Percentiles rank a stretch among this genome's conserved stretches.
phyloP scores from a whole-genome alignment of 176 grass and related monocot species.

The Luzula sylvatica region DNA sequence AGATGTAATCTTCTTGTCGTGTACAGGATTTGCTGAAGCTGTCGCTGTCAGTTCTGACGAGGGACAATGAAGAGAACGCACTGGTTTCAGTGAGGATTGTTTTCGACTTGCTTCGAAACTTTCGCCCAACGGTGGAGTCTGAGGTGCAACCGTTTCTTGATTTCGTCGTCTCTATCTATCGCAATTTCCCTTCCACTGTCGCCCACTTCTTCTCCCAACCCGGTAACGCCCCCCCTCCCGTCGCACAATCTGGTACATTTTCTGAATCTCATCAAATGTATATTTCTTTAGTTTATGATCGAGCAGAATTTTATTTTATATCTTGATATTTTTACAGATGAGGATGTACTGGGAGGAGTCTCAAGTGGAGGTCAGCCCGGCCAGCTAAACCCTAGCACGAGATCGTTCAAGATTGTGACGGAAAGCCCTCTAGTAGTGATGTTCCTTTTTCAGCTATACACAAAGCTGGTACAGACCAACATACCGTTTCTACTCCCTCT shows the following conservation, averaged over 20 bases:
- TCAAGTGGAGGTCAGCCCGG: slow-evolving; percentile 30
- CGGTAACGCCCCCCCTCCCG: slow-evolving; percentile 24
- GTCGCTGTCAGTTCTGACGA: slow-evolving; percentile 76
- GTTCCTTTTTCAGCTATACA: slow-evolving; percentile 97
- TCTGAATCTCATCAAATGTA: background rate
- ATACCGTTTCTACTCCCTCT: slow-evolving; percentile 75
- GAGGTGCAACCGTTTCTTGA: slow-evolving; percentile 98
- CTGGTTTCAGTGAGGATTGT: slow-evolving; percentile 88
- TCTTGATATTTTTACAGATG: slow-evolving; percentile 20
- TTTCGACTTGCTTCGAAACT: slow-evolving; percentile 93
- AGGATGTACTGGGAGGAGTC: slow-evolving; percentile 29
- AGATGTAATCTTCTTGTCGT: background rate
- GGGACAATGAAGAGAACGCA: slow-evolving; percentile 93
- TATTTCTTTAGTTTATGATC: background rate
- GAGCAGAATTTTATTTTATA: background rate
- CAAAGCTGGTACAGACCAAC: slow-evolving; percentile 97
- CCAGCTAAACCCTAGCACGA: slow-evolving; percentile 78
- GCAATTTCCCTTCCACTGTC: slow-evolving; percentile 64
- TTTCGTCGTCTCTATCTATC: slow-evolving; percentile 81
- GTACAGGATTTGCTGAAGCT: slow-evolving; percentile 88
- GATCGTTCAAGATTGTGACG: slow-evolving; percentile 92
- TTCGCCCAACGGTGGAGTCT: slow-evolving; percentile 91
- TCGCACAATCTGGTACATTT: slow-evolving; percentile 19
- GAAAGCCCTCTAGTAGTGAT: slow-evolving; percentile 98
- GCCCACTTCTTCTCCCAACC: slow-evolving; percentile 60